Evolutionary conservation across 1,284 basidiomycete genomes (phyloP), one percentile per base, ranked within the genome.

Genomic region (Papiliotrema flavescens): DNA sequence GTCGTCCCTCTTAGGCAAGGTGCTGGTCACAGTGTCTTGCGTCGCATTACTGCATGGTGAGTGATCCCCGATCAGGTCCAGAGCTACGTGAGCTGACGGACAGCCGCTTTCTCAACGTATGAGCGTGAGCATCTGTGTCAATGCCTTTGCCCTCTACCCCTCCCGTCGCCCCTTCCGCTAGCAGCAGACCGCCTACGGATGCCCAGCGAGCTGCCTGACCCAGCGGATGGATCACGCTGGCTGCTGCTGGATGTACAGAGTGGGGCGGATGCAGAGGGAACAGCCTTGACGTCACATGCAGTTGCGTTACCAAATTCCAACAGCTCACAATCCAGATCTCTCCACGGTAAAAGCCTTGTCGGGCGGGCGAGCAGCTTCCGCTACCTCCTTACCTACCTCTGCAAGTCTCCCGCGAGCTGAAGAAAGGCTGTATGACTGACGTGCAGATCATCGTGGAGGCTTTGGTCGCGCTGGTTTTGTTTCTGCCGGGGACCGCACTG

Each of bases 71-170:
- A 32, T 5, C 28, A 11, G 28, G 28, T 14, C 14, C 20, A 11
- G 15, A 23, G 22, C n/a, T 4, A n/a, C 24, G 3, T 28, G 24
- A 8, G 44, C 44, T 46, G 26, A 46, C 44, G 9, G 3, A 5
- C 55, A 76, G 75, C 74, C 44, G 75, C 73, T 0, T 76, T 70
- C 57, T 76, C 74, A 7, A 74, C 73, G 9, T 76, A 74, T 60
- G 75, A 76, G 56, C 66, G 75, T 73, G 28, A 32, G 28, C 28
- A 32, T 32, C n/a, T n/a, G n/a, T n/a, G n/a, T n/a, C n/a, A n/a
- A n/a, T n/a, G n/a, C n/a, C n/a, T n/a, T n/a, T n/a, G n/a, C n/a
- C n/a, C n/a, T n/a, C n/a, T n/a, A n/a, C 49, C 54, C 72, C 66
- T 34, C 8, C 23, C 42, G n/a, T 13, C 22, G 2, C 8, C 9